These are phyloP conservation scores for Amauroascus verrucosus DNA, from an alignment of 2,329 filamentous ascomycete species.

Conservation along the genomic window DNA sequence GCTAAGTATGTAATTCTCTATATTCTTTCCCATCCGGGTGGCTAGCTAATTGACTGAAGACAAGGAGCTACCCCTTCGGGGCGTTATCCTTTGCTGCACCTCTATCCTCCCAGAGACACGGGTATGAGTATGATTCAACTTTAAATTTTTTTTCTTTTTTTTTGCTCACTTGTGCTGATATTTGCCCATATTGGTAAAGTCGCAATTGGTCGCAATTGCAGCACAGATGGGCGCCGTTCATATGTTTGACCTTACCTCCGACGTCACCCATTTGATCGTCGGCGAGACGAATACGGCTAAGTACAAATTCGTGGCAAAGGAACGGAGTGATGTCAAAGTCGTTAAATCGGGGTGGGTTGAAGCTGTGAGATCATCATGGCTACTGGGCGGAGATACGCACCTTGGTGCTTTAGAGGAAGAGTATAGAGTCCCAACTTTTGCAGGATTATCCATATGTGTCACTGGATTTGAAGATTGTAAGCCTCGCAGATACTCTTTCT, in stretches of 20 bases:
- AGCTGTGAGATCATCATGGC: constrained; percentile 69
- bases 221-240: constrained; percentile 75
- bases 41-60: constrained; percentile 32
- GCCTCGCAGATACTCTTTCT: constrained; percentile 16
- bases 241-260: constrained; percentile 86
- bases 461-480: constrained; percentile 59
- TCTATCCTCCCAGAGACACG: constrained; percentile 69
- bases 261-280: constrained; percentile 89
- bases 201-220: constrained; percentile 41
- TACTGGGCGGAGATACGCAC: constrained; percentile 65
- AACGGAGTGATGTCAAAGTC: constrained; percentile 73
- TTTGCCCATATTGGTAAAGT: constrained; percentile 21
- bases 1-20: constrained; percentile 25
- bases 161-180: constrained; percentile 3
- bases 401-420: constrained; percentile 57
- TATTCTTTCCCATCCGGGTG: neutral
- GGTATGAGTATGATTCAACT: constrained; percentile 39
- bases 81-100: constrained; percentile 77
- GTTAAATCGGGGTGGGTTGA: constrained; percentile 79
- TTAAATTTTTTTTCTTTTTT: neutral
- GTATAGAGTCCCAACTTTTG: constrained; percentile 37
- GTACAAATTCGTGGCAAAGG: constrained; percentile 87
- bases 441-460: constrained; percentile 53
- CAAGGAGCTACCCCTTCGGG: constrained; percentile 54
- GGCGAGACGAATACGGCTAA: constrained; percentile 84